Evolutionary conservation across 225 moss, liverwort and hornwort genomes (phyloP).

Genomic region (Anthoceros angustus): DNA sequence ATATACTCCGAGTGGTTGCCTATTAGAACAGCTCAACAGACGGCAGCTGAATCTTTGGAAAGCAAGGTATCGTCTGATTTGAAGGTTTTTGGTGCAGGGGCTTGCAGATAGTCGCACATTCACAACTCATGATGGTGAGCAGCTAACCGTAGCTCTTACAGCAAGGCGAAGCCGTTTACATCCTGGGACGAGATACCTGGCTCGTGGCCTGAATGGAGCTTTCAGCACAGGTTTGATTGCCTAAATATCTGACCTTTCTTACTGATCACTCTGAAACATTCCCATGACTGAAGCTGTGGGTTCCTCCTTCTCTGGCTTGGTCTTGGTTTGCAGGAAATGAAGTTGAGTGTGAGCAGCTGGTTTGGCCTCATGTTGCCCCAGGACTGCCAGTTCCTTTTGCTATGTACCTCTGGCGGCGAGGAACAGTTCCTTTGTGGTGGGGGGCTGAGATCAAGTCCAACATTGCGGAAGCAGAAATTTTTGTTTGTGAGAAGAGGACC

Average conservation of each 20-base stretch:
- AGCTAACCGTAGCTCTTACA: slow-evolving; percentile 59
- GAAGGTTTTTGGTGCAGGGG: slow-evolving; percentile 78
- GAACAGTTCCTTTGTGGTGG: slow-evolving; percentile 99
- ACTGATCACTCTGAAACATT: neutral
- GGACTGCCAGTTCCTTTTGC: slow-evolving; percentile 66
- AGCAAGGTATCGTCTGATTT: slow-evolving; percentile 10
- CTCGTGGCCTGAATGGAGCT: slow-evolving; percentile 84
- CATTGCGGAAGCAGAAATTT: slow-evolving; percentile 91
- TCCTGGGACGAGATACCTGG: slow-evolving; percentile 93
- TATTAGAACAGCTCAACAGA: neutral
- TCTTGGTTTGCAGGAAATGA: slow-evolving; percentile 60
- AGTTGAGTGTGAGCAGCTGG: slow-evolving; percentile 97
- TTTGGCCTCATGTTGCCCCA: slow-evolving; percentile 64
- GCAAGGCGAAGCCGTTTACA: slow-evolving; percentile 96
- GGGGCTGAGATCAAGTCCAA: slow-evolving; percentile 95
- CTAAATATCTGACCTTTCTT: neutral
- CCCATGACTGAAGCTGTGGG: too few species aligned
- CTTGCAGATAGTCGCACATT: slow-evolving; percentile 75
- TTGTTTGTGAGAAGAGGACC: slow-evolving; percentile 64
- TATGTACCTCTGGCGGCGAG: slow-evolving; percentile 88
- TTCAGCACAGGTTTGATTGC: slow-evolving; percentile 74
- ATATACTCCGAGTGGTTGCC: too few species aligned
- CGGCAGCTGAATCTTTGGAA: neutral
- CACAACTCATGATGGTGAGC: slow-evolving; percentile 24
- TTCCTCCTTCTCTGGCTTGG: neutral